Evolutionary conservation across 805 yeast genomes (phyloP).

Genomic region (Spathaspora gorwiae): DNA sequence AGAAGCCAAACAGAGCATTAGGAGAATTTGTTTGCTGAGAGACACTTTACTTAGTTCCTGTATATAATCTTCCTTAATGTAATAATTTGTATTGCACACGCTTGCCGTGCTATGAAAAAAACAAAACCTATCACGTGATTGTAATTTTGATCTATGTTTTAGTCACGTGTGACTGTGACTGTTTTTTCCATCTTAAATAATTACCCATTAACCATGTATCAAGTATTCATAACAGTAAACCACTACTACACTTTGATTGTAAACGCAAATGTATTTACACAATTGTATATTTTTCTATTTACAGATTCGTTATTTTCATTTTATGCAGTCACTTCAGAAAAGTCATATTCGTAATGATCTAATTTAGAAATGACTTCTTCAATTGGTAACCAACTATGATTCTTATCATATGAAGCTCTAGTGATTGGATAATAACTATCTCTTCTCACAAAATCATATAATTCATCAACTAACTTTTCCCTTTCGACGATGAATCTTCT

Average conservation of each 20-base stretch:
- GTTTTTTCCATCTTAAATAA: neutral
- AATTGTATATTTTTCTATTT: neutral
- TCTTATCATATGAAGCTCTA: slow-evolving; percentile 44
- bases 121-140: neutral
- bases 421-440: slow-evolving; percentile 41
- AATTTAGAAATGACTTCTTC: slow-evolving; percentile 49
- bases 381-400: slow-evolving; percentile 41
- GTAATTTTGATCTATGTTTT: neutral
- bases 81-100: no score
- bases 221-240: neutral
- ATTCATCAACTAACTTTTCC: slow-evolving; percentile 51
- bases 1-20: no score
- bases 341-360: slow-evolving; percentile 40
- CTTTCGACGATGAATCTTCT: slow-evolving; percentile 57
- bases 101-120: no score
- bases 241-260: neutral
- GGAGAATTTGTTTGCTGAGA: no score
- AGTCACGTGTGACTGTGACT: slow-evolving; percentile 1
- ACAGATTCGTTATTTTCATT: neutral
- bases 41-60: neutral
- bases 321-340: slow-evolving; percentile 20
- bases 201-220: no score
- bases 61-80: no score
- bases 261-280: neutral
- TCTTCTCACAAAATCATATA: slow-evolving; percentile 48